phyloP scores from a whole-genome alignment of 2,329 filamentous ascomycete species.

The Colletotrichum sp. region DNA sequence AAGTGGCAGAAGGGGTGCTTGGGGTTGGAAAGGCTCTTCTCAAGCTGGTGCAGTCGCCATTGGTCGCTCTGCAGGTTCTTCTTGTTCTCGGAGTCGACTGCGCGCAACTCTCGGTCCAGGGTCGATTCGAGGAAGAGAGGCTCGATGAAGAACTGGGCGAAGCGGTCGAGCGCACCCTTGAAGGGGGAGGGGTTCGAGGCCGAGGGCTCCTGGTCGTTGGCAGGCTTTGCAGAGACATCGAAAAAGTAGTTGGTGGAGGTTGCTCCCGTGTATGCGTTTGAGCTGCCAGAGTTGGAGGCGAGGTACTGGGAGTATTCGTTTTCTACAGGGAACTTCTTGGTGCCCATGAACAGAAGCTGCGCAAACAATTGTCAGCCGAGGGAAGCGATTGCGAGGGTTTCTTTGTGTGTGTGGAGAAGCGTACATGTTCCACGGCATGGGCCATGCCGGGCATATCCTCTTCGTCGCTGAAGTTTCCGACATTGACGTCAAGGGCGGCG shows the following conservation, averaged over 20 bases:
- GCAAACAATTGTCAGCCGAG: conserved; percentile 9
- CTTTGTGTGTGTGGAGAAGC: conserved; percentile 16
- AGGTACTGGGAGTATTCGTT: conserved; percentile 97
- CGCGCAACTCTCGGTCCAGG: conserved; percentile 83
- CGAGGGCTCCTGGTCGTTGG: conserved; percentile 61
- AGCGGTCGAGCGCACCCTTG: conserved; percentile 85
- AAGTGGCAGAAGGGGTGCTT: conserved; percentile 91
- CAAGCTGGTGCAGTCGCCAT: conserved; percentile 87
- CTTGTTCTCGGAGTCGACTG: conserved; percentile 96
- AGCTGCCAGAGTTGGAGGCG: conserved; percentile 85
- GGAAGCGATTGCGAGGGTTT: background rate
- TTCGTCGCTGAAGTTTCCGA: conserved; percentile 93
- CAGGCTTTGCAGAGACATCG: conserved; percentile 84
- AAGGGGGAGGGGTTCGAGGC: conserved; percentile 65
- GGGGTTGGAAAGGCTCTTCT: conserved; percentile 86
- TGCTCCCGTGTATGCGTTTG: conserved; percentile 92
- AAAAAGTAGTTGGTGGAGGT: conserved; percentile 99
- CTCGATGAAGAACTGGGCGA: conserved; percentile 91
- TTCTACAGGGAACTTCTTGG: conserved; percentile 94
- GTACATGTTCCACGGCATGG: conserved; percentile 90
- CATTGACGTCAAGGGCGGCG: conserved; percentile 92
- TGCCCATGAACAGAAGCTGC: conserved; percentile 93
- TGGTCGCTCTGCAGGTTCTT: conserved; percentile 93
- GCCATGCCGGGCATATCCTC: conserved; percentile 93
- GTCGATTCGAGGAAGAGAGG: conserved; percentile 87